Evolutionary conservation across 2,329 filamentous ascomycete genomes (phyloP).

Genomic region (Colletotrichum incanum): DNA sequence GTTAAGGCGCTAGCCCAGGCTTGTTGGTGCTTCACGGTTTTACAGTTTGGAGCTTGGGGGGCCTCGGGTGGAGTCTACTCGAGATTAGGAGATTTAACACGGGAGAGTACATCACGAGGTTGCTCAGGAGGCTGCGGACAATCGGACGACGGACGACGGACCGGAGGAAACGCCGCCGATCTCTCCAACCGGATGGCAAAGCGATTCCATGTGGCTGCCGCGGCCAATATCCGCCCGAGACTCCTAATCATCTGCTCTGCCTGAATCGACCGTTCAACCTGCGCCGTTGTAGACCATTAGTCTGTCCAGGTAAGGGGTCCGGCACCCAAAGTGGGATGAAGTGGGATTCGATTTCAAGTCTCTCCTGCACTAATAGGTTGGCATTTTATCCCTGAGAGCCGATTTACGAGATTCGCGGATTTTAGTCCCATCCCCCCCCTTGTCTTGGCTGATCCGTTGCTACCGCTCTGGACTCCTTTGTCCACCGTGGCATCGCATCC

Average conservation of each 20-base stretch:
- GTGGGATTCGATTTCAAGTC: not conserved
- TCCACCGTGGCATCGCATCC: not conserved
- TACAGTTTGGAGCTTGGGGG: not conserved
- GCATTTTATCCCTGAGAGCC: not conserved
- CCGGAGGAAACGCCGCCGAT: constrained; percentile 16
- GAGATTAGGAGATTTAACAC: constrained; percentile 15
- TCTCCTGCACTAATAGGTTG: constrained; percentile 3
- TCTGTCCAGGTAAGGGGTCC: not conserved
- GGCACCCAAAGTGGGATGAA: not conserved
- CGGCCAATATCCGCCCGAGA: constrained; percentile 30
- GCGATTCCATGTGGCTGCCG: constrained; percentile 5
- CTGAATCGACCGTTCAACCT: not conserved
- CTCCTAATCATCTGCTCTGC: constrained; percentile 9
- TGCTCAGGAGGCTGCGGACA: constrained; percentile 10
- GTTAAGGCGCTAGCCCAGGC: constrained; percentile 9
- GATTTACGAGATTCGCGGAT: constrained; percentile 28
- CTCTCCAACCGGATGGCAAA: not conserved
- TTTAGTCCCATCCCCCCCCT: not conserved
- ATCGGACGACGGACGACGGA: constrained; percentile 17
- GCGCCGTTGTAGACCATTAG: not conserved
- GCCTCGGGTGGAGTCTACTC: constrained; percentile 2
- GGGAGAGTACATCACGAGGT: not conserved
- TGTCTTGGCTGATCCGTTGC: not conserved
- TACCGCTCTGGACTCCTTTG: not conserved
- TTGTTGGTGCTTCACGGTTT: constrained; percentile 21